Conservation (phyloP, 139 green algal species). For the Micractinium sp. region DNA sequence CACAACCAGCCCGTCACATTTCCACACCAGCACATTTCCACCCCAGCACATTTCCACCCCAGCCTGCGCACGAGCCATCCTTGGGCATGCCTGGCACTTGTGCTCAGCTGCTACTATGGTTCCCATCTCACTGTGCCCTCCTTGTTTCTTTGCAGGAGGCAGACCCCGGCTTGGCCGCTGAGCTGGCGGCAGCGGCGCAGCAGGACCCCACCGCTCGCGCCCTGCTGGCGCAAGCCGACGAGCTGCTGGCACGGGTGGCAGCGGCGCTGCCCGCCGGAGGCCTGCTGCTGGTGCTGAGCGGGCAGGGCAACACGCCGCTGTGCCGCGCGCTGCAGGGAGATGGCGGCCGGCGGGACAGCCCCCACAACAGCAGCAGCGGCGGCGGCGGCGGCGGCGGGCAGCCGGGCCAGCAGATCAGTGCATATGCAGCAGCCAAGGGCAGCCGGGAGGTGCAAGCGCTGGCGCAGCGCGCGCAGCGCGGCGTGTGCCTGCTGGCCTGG, state of each 20-base stretch:
- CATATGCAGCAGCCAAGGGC: not conserved
- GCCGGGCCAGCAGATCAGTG: too few relatives aligned
- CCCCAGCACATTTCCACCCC: too few relatives aligned
- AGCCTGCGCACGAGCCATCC: too few relatives aligned
- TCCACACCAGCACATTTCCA: too few relatives aligned
- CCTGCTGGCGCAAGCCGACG: not conserved
- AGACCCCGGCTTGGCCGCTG: not conserved
- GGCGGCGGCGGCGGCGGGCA: too few relatives aligned
- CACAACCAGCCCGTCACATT: too few relatives aligned
- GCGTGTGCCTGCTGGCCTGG: constrained; percentile 3
- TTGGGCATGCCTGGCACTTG: too few relatives aligned
- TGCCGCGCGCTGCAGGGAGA: constrained; percentile 15
- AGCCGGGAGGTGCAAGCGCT: not conserved
- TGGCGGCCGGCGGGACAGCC: not conserved
- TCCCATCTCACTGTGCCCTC: not conserved
- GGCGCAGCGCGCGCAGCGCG: constrained; percentile 11
- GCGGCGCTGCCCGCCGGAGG: not conserved
- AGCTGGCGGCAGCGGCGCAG: not conserved
- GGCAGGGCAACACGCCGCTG: constrained; percentile 22
- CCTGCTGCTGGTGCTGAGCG: constrained; percentile 24
- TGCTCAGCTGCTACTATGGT: not conserved
- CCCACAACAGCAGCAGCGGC: too few relatives aligned
- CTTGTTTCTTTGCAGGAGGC: not conserved
- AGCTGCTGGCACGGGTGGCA: not conserved
- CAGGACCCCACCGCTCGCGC: not conserved